These are phyloP conservation scores for Rutstroemia sp. DNA, from an alignment of 2,329 filamentous ascomycete species.

Conservation along the genomic window DNA sequence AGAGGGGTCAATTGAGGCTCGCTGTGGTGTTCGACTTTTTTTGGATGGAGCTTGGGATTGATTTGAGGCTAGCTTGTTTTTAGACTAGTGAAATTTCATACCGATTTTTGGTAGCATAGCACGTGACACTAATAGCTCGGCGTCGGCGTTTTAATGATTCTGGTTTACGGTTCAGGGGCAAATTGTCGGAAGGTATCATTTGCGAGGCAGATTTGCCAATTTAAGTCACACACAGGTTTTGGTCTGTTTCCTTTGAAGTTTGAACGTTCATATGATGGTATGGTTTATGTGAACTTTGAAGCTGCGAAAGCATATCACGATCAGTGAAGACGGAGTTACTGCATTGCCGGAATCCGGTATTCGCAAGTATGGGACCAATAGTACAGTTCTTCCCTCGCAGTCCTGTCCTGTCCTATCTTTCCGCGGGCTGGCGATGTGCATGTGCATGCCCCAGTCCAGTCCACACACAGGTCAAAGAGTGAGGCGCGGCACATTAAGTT, in stretches of 20 bases:
- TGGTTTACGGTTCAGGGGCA: constrained; percentile 6
- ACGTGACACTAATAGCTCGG: background rate
- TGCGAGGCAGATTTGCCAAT: background rate
- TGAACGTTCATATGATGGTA: too few relatives aligned
- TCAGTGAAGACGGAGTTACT: too few relatives aligned
- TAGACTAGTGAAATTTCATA: background rate
- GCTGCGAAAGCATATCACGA: too few relatives aligned
- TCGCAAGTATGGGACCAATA: too few relatives aligned
- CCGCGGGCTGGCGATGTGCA: background rate
- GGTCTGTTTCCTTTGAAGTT: too few relatives aligned
- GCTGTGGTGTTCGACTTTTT: constrained; percentile 7
- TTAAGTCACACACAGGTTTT: background rate
- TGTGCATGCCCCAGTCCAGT: background rate
- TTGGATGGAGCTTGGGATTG: constrained; percentile 9
- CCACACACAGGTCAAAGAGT: background rate
- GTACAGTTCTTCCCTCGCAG: background rate
- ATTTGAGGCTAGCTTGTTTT: background rate
- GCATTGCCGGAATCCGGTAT: too few relatives aligned
- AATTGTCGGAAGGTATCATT: background rate
- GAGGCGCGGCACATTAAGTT: constrained; percentile 3
- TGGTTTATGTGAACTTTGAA: too few relatives aligned
- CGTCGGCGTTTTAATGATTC: background rate
- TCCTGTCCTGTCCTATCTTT: background rate
- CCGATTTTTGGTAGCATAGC: background rate
- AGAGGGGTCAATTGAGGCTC: constrained; percentile 1